Evolutionary conservation across 192 early-diverging fungal genomes (phyloP), one percentile per base, ranked within the genome.

Genomic region (Coemansia sp.): DNA sequence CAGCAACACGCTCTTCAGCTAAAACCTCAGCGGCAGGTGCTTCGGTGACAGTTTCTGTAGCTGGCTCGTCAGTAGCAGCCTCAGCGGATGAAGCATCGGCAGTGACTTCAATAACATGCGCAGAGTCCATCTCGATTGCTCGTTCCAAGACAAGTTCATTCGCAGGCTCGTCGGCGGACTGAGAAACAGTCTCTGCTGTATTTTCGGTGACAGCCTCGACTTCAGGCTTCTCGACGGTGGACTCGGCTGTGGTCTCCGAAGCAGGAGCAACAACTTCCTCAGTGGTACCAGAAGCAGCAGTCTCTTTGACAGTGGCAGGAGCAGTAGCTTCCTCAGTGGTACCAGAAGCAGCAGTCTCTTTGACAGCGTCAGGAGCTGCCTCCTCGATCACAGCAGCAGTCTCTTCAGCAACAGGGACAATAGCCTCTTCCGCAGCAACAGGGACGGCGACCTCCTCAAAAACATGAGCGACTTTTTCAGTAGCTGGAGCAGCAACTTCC

Each of bases 281-380:
- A 12, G 61, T 59, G 38, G 17, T 55, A 18, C 30, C 61, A 0
- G 61, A 56, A 1, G 40, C 22, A 16, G 28, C 29, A 14, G 55
- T 8, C 56, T 34, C 16, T 36, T 71, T 56, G 0, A 30, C 64
- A 40, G 20, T 1, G 22, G 34, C 32, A 49, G 33, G 18, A 14
- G 64, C 52, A 57, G 48, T 10, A 48, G 64, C 18, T 31, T 59
- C 64, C 31, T 58, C 48, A 36, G 17, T 29, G n/a, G 20, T 56
- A 2, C 14, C 49, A 32, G 57, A 12, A 7, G 29, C 34, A 6
- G 52, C 58, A 11, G 25, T 38, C 59, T 64, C 59, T 6, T 14
- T 1, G 16, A 20, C 40, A n/a, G 38, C 30, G 31, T 69, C 40
- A 11, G 38, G 38, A 50, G 51, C 56, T 7, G 32, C 34, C 49